Conservation (phyloP, 768 basidiomycete species). For the Hebeloma cylindrosporum region DNA sequence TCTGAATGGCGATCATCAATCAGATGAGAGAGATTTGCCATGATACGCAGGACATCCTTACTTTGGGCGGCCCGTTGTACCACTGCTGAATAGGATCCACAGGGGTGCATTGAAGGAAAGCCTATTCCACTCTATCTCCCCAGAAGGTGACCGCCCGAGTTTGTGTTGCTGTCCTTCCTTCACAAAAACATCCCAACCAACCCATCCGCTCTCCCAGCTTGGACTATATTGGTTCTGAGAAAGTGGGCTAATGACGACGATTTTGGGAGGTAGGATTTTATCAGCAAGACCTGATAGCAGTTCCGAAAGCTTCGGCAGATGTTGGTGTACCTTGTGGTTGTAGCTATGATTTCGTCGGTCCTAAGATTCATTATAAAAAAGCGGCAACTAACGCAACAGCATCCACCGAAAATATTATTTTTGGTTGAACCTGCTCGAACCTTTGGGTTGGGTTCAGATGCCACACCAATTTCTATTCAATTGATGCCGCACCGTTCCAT, state of each 20-base stretch:
- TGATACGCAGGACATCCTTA: constrained; percentile 29
- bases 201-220: constrained; percentile 50
- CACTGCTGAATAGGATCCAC: constrained; percentile 85
- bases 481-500: constrained; percentile 62
- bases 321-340: constrained; percentile 68
- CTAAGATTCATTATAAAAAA: constrained; percentile 13
- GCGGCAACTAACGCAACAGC: constrained; percentile 47
- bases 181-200: constrained; percentile 55
- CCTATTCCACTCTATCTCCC: constrained; percentile 65
- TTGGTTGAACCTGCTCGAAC: constrained; percentile 78
- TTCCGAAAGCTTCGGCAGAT: constrained; percentile 60
- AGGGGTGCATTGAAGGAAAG: constrained; percentile 74
- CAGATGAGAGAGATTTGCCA: constrained; percentile 7
- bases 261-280: constrained; percentile 39
- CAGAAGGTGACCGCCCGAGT: constrained; percentile 49
- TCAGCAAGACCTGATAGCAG: constrained; percentile 55
- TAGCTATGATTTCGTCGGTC: constrained; percentile 43
- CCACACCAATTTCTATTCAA: constrained; percentile 3
- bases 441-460: constrained; percentile 29
- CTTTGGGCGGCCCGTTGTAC: constrained; percentile 78
- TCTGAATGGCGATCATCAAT: constrained; percentile 34
- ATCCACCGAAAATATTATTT: constrained; percentile 71
- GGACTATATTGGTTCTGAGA: constrained; percentile 32
- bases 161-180: constrained; percentile 42
- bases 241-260: constrained; percentile 57